Evolutionary conservation across 306 rosid species (phyloP).

Genomic region (Mimosa pudica): DNA sequence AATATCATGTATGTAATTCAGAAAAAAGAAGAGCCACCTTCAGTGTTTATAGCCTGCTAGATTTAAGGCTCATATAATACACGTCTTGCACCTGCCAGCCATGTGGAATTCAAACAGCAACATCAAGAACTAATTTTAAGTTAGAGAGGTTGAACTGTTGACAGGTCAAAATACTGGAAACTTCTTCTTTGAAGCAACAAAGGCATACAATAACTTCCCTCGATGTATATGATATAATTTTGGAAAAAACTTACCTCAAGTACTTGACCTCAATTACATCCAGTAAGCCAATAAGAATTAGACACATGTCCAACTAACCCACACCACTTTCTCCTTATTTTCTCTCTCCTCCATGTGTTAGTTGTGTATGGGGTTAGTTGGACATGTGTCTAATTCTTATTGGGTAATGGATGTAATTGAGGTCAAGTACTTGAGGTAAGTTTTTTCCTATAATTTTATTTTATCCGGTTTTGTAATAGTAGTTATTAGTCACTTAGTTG

Average conservation of each 20-base stretch:
- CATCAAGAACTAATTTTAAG: not conserved
- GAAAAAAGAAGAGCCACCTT: not conserved
- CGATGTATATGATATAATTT: not conserved
- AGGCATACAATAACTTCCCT: not conserved
- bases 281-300: too few relatives aligned
- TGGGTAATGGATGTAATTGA: too few relatives aligned
- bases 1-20: not conserved
- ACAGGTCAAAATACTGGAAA: not conserved
- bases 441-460: too few relatives aligned
- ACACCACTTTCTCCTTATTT: too few relatives aligned
- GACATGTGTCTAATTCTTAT: too few relatives aligned
- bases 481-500: not conserved
- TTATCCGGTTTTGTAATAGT: too few relatives aligned
- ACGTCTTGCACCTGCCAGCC: not conserved
- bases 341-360: too few relatives aligned
- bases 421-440: too few relatives aligned
- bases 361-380: too few relatives aligned
- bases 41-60: not conserved
- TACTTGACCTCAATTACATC: too few relatives aligned
- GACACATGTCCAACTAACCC: too few relatives aligned
- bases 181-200: not conserved
- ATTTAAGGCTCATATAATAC: not conserved
- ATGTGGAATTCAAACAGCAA: not conserved
- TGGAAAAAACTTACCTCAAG: too few relatives aligned
- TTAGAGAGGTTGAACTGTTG: not conserved